Evolutionary conservation across 768 basidiomycete species (phyloP).

Genomic region (Lactarius evosmus): DNA sequence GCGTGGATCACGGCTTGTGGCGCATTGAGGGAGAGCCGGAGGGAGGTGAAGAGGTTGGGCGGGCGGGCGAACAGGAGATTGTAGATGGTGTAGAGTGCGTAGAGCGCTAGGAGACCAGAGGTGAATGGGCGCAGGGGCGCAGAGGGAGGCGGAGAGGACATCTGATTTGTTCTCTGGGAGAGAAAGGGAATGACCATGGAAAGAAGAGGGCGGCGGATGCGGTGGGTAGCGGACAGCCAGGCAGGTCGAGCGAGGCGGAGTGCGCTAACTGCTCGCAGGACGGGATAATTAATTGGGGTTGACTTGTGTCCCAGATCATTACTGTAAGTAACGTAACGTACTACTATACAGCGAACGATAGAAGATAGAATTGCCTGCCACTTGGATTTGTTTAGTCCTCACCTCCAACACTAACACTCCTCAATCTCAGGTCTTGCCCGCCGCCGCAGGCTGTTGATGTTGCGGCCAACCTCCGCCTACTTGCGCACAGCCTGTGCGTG

Average conservation of each 20-base stretch:
- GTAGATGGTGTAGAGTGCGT: slow-evolving; percentile 23
- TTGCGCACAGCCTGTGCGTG: neutral
- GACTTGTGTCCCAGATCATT: too few relatives aligned
- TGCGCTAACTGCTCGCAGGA: neutral
- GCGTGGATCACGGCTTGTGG: slow-evolving; percentile 17
- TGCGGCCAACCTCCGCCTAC: neutral
- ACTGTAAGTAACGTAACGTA: too few relatives aligned
- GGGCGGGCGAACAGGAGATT: slow-evolving; percentile 20
- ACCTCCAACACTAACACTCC: too few relatives aligned
- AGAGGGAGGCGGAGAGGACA: neutral
- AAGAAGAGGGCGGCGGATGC: neutral
- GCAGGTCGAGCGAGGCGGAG: neutral
- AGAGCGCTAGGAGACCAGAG: slow-evolving; percentile 18
- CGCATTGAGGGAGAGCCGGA: slow-evolving; percentile 22
- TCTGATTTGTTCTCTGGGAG: neutral
- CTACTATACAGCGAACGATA: too few relatives aligned
- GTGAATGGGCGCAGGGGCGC: slow-evolving; percentile 13
- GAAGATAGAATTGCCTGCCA: too few relatives aligned
- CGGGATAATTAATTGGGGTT: neutral
- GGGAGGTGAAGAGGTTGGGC: slow-evolving; percentile 24
- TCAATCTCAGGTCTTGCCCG: neutral
- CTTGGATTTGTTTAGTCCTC: too few relatives aligned
- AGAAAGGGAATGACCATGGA: neutral
- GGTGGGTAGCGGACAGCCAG: slow-evolving; percentile 12
- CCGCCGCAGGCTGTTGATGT: too few relatives aligned